phyloP scores from a whole-genome alignment of 352 stramenopile genomes.

The Globisporangium megalacanthum region DNA sequence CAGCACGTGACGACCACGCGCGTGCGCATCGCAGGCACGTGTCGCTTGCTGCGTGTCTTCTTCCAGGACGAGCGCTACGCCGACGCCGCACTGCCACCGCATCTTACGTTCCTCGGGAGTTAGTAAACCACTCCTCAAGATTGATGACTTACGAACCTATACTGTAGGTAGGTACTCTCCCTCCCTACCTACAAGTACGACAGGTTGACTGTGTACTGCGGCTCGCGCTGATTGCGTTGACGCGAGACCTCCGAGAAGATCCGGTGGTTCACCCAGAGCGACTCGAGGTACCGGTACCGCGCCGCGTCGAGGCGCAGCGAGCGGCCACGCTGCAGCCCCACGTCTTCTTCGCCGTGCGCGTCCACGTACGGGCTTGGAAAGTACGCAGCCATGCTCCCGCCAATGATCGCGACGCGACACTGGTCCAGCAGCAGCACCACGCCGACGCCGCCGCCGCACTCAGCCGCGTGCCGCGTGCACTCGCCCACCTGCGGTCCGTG shows the following conservation, averaged over 20 bases:
- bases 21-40: conserved; percentile 55
- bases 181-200: conserved; percentile 61
- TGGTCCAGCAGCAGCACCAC: conserved; percentile 83
- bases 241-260: conserved; percentile 84
- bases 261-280: conserved; percentile 77
- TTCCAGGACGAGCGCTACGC: conserved; percentile 79
- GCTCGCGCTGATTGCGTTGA: conserved; percentile 81
- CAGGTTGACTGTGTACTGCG: conserved; percentile 83
- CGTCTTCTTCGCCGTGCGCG: conserved; percentile 79
- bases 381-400: conserved; percentile 81
- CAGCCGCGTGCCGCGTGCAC: conserved; percentile 77
- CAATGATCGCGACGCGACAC: conserved; percentile 77
- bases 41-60: conserved; percentile 65
- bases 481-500: conserved; percentile 75
- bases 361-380: conserved; percentile 86
- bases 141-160: no score
- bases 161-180: not conserved
- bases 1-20: conserved; percentile 69
- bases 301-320: conserved; percentile 71
- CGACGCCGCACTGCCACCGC: conserved; percentile 53
- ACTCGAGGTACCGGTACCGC: conserved; percentile 72
- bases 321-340: conserved; percentile 71
- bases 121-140: conserved; percentile 7
- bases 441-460: conserved; percentile 81
- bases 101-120: conserved; percentile 59